Evolutionary conservation across 176 grass and related monocot species (phyloP), one percentile per base, ranked within the genome.

Genomic region (Oryza meridionalis): DNA sequence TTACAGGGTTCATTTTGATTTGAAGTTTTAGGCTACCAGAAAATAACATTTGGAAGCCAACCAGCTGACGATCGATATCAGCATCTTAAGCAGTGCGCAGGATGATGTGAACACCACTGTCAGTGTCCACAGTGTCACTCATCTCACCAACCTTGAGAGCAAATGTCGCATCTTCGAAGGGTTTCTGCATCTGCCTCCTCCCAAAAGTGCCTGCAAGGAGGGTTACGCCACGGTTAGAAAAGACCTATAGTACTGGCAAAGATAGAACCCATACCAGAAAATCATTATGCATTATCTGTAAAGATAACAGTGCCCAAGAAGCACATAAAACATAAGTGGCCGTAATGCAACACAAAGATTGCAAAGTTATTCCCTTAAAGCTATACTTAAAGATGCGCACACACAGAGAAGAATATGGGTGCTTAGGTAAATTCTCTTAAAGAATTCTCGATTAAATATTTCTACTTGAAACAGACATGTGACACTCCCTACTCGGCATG

Each of bases 141-240:
- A 95, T 49, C 80, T 95, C 90, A 0, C 92, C 92, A 45, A 95
- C 88, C 70, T 87, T 81, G 76, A 98, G 95, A 6, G 84, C 88
- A 32, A 53, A 98, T 14, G 90, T 84, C 9, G 89, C 87, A 4
- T 98, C 95, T 82, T 98, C 95, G 35, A 98, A 98, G 25, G 95
- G 95, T 86, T 95, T 98, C 88, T 98, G 95, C 95, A 98, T 98
- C 87, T 94, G 92, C 72, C 83, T 84, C 51, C 87, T 84, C 76
- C 92, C 88, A 91, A 98, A 95, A 70, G 89, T 79, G 83, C 95
- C 95, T 98, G 72, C 66, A 65, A 65, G 25, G 9, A 53, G 72
- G 7, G 1, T 26, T 74, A 51, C 3, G 68, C 16, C 51, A 92
- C 0, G 0, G 45, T 86, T 72, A 86, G 70, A 77, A 58, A 58